Evolutionary conservation across 371 early-diverging fungal genomes (phyloP).

Genomic region (Sporodiniella umbellata): DNA sequence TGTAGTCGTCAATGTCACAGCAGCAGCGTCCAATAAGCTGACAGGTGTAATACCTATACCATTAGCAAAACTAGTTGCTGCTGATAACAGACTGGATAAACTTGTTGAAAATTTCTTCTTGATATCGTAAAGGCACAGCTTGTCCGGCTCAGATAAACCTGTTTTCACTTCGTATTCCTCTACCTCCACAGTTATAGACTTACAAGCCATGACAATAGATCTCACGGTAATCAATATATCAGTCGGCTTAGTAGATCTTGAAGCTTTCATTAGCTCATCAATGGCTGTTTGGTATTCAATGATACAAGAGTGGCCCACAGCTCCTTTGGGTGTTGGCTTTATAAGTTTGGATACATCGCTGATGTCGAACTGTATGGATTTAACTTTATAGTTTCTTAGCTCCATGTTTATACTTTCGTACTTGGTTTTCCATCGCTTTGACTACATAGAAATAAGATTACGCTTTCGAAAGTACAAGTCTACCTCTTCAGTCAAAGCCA

Average conservation of each 20-base stretch:
- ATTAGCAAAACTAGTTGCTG: constrained; percentile 79
- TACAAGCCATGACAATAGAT: constrained; percentile 78
- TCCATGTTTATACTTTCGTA: constrained; percentile 45
- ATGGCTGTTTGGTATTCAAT: constrained; percentile 78
- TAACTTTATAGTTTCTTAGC: constrained; percentile 47
- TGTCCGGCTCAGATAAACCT: constrained; percentile 12
- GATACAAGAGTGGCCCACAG: constrained; percentile 62
- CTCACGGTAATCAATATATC: constrained; percentile 80
- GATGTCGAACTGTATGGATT: constrained; percentile 33
- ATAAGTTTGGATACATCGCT: constrained; percentile 36
- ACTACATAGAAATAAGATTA: constrained; percentile 5
- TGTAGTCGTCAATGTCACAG: constrained; percentile 69
- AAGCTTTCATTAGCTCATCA: constrained; percentile 71
- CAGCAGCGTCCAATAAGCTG: constrained; percentile 75
- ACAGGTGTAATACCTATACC: constrained; percentile 67
- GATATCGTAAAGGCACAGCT: constrained; percentile 34
- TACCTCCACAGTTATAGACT: constrained; percentile 77
- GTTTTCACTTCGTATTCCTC: constrained; percentile 57
- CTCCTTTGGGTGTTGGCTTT: constrained; percentile 58
- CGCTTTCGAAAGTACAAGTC: background rate
- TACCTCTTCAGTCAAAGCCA: constrained; percentile 35
- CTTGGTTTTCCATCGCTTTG: constrained; percentile 45
- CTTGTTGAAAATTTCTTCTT: constrained; percentile 63
- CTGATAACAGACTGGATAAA: constrained; percentile 64
- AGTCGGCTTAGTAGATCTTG: constrained; percentile 64